Base-by-base conservation (phyloP, 768 basidiomycete species). In the Collybia sordida region DNA sequence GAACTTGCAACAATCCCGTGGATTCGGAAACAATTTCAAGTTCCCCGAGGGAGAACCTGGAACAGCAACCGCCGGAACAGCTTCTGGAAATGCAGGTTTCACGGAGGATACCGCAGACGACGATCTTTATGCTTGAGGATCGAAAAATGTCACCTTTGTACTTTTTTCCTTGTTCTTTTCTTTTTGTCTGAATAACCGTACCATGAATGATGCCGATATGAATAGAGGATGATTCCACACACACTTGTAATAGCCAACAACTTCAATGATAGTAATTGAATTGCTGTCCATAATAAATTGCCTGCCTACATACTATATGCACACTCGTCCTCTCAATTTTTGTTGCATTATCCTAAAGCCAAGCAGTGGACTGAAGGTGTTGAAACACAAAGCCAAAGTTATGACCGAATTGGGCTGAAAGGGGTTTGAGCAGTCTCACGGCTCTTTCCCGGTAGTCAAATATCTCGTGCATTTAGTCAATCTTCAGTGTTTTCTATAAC, bases 1-100 rank as follows among this genome's bases (percentile, higher is more conserved):
- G 87, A 93, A 92, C 68, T 72, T 93, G 53, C 91, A 92, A 71
- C 93, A 93, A 69, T 90, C 90, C 53, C 86, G 93, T 64, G 88
- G 87, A 39, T 94, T 97, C 64, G 95, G 96, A 42, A 88, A 87
- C 72, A 88, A 84, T 68, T 99, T 99, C 86, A 95, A 92, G 79
- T 99, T 99, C 93, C 97, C 97, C 24, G 95, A 95, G 59, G 79
- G 82, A 45, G 72, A 63, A 14, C 68, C 69, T 22, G 57, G 72
- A 41, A 64, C 68, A 31, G 71, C 72, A 9, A 70, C 77, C 6
- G 67, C 78, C n/a, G 66, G 72, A 15, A 59, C 78, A 3, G 52
- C 68, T 12, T 57, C 73, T 22, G 81, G 82, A 44, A 93, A 93
- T 52, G 72, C 86, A 28, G 88, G 84, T 19, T 93, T 93, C 73